phyloP scores from a whole-genome alignment of 768 basidiomycete genomes.

The Russula vinacea region DNA sequence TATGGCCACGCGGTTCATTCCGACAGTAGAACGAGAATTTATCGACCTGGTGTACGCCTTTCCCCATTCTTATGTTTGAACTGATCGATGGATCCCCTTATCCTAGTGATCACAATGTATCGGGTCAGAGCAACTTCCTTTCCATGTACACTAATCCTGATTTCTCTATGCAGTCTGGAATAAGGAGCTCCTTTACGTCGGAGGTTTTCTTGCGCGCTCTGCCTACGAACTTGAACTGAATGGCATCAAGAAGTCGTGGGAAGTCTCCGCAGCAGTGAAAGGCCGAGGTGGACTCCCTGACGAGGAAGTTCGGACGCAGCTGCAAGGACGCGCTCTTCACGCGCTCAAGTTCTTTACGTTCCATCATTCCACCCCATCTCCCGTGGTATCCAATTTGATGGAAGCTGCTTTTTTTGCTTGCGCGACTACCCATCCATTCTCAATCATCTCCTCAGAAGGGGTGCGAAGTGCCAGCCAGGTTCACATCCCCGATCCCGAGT shows the following conservation, averaged over 20 bases:
- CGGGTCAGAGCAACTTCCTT: constrained; percentile 46
- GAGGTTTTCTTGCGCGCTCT: constrained; percentile 75
- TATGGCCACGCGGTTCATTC: constrained; percentile 82
- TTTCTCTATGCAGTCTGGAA: constrained; percentile 69
- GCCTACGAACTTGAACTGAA: constrained; percentile 83
- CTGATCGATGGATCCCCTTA: constrained; percentile 3
- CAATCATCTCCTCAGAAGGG: constrained; percentile 73
- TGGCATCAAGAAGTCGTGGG: constrained; percentile 59
- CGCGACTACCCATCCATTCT: constrained; percentile 48
- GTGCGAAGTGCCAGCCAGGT: constrained; percentile 63
- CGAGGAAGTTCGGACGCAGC: constrained; percentile 46
- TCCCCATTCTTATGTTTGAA: constrained; percentile 2
- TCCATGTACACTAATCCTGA: not conserved
- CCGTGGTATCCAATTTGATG: constrained; percentile 66
- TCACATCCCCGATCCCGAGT: constrained; percentile 67
- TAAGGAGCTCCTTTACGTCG: constrained; percentile 78
- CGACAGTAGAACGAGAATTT: constrained; percentile 93
- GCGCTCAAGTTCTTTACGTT: constrained; percentile 89
- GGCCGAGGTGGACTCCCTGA: constrained; percentile 33
- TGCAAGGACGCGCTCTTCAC: constrained; percentile 67
- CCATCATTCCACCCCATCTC: constrained; percentile 79
- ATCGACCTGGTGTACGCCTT: constrained; percentile 75
- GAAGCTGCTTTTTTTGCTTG: constrained; percentile 79
- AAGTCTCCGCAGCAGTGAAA: constrained; percentile 41
- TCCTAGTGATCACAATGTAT: constrained; percentile 74